Conservation (phyloP, 805 yeast genomes). For the Candida ovalis region DNA sequence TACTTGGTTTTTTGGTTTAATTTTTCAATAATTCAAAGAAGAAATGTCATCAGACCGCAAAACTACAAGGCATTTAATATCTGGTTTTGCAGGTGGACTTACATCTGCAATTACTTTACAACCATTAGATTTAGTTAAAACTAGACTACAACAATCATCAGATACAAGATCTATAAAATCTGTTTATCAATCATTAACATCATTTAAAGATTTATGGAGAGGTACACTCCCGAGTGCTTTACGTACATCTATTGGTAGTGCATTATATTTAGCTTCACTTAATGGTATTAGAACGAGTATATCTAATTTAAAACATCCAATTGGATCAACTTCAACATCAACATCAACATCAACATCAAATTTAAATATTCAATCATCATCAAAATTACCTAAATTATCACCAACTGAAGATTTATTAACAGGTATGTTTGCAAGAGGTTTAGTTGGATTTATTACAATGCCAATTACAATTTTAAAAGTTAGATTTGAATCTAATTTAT, state of each 20-base stretch:
- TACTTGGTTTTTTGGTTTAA: no score
- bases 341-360: constrained; percentile 3
- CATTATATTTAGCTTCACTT: constrained; percentile 73
- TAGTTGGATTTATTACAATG: constrained; percentile 87
- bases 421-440: constrained; percentile 76
- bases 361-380: constrained; percentile 21
- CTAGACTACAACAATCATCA: constrained; percentile 70
- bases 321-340: constrained; percentile 2
- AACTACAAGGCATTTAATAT: constrained; percentile 52
- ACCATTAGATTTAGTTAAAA: constrained; percentile 85
- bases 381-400: constrained; percentile 67
- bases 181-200: constrained; percentile 38
- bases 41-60: constrained; percentile 7
- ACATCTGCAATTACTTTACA: constrained; percentile 77
- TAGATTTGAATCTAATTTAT: constrained; percentile 78
- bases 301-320: constrained; percentile 30
- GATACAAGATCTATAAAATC: constrained; percentile 29
- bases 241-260: constrained; percentile 88
- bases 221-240: constrained; percentile 91
- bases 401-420: constrained; percentile 65
- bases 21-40: no score
- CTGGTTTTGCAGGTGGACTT: constrained; percentile 85
- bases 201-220: constrained; percentile 68
- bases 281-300: constrained; percentile 55
- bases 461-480: constrained; percentile 91